Evolutionary conservation across 2,329 filamentous ascomycete species (phyloP).

Genomic region (Xylariaceae sp.): DNA sequence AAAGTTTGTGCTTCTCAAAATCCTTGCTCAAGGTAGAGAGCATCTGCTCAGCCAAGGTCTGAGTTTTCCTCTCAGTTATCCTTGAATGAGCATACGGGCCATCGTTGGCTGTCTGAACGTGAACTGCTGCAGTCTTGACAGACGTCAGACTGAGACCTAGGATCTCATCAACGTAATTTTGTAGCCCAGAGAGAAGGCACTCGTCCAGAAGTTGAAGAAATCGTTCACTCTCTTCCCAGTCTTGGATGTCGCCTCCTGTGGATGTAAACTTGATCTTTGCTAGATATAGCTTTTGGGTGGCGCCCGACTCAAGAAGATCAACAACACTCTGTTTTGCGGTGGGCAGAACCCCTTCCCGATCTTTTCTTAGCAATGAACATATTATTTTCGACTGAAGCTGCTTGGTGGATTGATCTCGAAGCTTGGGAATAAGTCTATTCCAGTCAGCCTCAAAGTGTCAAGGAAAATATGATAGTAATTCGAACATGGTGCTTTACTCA

Average conservation of each 20-base stretch:
- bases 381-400: slow-evolving; percentile 7
- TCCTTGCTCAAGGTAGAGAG: not conserved
- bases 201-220: slow-evolving; percentile 4
- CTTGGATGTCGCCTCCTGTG: not conserved
- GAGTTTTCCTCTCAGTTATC: not conserved
- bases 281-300: not conserved
- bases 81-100: not conserved
- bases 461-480: not conserved
- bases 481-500: slow-evolving; percentile 1
- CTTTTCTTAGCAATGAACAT: slow-evolving; percentile 9
- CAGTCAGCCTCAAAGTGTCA: not conserved
- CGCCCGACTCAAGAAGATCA: slow-evolving; percentile 1
- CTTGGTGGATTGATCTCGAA: slow-evolving; percentile 3
- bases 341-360: slow-evolving; percentile 3
- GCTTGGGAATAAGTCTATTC: slow-evolving; percentile 6
- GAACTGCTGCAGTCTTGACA: not conserved
- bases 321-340: slow-evolving; percentile 3
- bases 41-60: slow-evolving; percentile 3
- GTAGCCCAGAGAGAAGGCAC: slow-evolving; percentile 6
- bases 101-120: too few species aligned
- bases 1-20: slow-evolving; percentile 6
- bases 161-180: slow-evolving; percentile 6
- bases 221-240: slow-evolving; percentile 1
- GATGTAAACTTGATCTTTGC: slow-evolving; percentile 3
- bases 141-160: not conserved